These are phyloP conservation scores for Malassezia sympodialis DNA, from an alignment of 1,284 basidiomycete genomes.

Conservation along the genomic window DNA sequence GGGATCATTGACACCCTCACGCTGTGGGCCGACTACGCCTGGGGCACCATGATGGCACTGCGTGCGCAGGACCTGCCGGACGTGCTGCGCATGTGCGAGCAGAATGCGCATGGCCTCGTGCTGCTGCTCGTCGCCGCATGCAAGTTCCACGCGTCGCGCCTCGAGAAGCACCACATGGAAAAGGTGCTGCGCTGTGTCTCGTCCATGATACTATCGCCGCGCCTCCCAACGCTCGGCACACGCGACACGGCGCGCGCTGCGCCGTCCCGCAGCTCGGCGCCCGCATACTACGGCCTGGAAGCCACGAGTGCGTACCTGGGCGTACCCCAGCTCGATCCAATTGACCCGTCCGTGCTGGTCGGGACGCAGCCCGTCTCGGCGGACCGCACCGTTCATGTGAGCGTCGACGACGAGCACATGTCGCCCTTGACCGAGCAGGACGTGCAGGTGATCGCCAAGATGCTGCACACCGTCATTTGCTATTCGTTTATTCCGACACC, in stretches of 20 bases:
- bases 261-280: neutral
- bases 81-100: slow-evolving; percentile 25
- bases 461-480: slow-evolving; percentile 36
- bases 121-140: slow-evolving; percentile 33
- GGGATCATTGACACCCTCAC: slow-evolving; percentile 29
- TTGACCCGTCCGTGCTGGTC: slow-evolving; percentile 11
- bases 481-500: slow-evolving; percentile 38
- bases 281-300: slow-evolving; percentile 40
- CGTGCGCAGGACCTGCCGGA: slow-evolving; percentile 16
- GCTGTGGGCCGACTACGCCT: slow-evolving; percentile 27
- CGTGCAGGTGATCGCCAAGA: slow-evolving; percentile 28
- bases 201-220: neutral
- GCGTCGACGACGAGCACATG: slow-evolving; percentile 11
- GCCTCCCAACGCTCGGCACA: neutral
- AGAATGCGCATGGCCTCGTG: slow-evolving; percentile 28
- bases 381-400: slow-evolving; percentile 14
- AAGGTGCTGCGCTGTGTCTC: neutral
- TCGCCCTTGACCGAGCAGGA: slow-evolving; percentile 32
- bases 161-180: slow-evolving; percentile 3
- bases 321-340: slow-evolving; percentile 25
- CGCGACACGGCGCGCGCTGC: neutral
- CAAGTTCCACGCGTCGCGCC: slow-evolving; percentile 39
- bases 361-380: slow-evolving; percentile 17
- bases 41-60: slow-evolving; percentile 32
- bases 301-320: slow-evolving; percentile 25